phyloP scores from a whole-genome alignment of 441 rosid species.

The Viola pubescens region DNA sequence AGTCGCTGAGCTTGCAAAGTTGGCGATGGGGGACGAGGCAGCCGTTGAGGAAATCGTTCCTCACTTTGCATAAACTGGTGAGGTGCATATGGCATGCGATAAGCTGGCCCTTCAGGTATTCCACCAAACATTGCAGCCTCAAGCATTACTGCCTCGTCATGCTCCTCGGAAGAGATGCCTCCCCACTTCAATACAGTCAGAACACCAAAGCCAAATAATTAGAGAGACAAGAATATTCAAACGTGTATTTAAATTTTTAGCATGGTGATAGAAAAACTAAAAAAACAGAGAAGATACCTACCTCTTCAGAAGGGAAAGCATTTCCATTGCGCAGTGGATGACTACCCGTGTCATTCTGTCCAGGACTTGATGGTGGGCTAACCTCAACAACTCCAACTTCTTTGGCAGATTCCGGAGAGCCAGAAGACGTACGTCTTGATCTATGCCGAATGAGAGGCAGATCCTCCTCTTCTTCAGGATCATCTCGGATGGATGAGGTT shows the following conservation, averaged over 20 bases:
- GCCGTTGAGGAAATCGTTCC: conserved; percentile 36
- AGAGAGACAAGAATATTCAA: conserved; percentile 12
- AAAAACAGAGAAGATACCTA: conserved; percentile 18
- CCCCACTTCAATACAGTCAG: conserved; percentile 64
- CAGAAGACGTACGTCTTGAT: conserved; percentile 48
- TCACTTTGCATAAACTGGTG: conserved; percentile 50
- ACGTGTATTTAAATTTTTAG: not conserved
- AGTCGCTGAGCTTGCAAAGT: conserved; percentile 86
- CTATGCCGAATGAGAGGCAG: conserved; percentile 72
- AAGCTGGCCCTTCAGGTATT: conserved; percentile 67
- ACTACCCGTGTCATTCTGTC: conserved; percentile 25
- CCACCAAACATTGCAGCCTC: conserved; percentile 99
- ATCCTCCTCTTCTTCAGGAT: conserved; percentile 62
- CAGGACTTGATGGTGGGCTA: conserved; percentile 52
- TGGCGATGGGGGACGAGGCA: conserved; percentile 84
- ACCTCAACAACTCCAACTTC: conserved; percentile 36
- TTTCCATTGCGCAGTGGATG: conserved; percentile 38
- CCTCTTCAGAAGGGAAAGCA: conserved; percentile 62
- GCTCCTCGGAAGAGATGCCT: conserved; percentile 95
- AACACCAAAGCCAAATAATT: conserved; percentile 17
- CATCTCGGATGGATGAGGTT: conserved; percentile 57
- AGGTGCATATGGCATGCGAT: conserved; percentile 51
- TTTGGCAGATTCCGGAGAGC: conserved; percentile 36
- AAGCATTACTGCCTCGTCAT: conserved; percentile 99
- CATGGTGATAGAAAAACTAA: not conserved